Evolutionary conservation across 2,329 filamentous ascomycete genomes (phyloP).

Genomic region (Pleomassaria siparia): DNA sequence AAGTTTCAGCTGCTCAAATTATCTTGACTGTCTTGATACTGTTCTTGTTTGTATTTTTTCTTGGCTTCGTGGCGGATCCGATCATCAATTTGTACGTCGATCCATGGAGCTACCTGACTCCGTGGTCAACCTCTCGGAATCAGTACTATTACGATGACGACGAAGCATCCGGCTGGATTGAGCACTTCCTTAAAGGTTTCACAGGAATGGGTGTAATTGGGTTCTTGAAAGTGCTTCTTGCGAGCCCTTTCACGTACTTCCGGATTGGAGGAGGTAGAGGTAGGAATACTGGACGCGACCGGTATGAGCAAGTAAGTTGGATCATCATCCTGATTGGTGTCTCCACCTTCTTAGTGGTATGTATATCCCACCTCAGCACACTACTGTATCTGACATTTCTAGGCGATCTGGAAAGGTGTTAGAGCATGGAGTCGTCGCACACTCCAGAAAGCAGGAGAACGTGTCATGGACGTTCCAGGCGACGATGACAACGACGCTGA

Average conservation of each 20-base stretch:
- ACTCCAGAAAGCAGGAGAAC: slow-evolving; percentile 77
- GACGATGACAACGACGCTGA: slow-evolving; percentile 61
- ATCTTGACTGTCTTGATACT: slow-evolving; percentile 72
- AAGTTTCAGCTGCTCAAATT: slow-evolving; percentile 58
- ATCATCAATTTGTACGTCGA: slow-evolving; percentile 88
- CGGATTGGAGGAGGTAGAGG: slow-evolving; percentile 62
- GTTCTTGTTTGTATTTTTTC: slow-evolving; percentile 70
- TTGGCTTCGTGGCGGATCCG: slow-evolving; percentile 91
- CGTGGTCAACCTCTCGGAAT: slow-evolving; percentile 27
- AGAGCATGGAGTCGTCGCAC: slow-evolving; percentile 69
- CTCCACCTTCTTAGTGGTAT: slow-evolving; percentile 73
- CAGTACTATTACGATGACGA: slow-evolving; percentile 36
- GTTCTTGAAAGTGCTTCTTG: slow-evolving; percentile 76
- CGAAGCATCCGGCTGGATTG: slow-evolving; percentile 63
- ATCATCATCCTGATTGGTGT: slow-evolving; percentile 78
- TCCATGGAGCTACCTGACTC: slow-evolving; percentile 54
- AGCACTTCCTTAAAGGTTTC: slow-evolving; percentile 87
- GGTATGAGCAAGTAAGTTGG: slow-evolving; percentile 78
- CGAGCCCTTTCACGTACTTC: slow-evolving; percentile 75
- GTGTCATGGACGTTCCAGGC: slow-evolving; percentile 77
- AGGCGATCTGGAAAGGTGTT: slow-evolving; percentile 82
- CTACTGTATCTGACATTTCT: slow-evolving; percentile 13
- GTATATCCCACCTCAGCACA: slow-evolving; percentile 34
- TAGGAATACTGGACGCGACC: slow-evolving; percentile 69
- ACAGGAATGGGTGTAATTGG: slow-evolving; percentile 87